phyloP scores from a whole-genome alignment of 1,139 yeast genomes.

The Geotrichum cucujoidarum region DNA sequence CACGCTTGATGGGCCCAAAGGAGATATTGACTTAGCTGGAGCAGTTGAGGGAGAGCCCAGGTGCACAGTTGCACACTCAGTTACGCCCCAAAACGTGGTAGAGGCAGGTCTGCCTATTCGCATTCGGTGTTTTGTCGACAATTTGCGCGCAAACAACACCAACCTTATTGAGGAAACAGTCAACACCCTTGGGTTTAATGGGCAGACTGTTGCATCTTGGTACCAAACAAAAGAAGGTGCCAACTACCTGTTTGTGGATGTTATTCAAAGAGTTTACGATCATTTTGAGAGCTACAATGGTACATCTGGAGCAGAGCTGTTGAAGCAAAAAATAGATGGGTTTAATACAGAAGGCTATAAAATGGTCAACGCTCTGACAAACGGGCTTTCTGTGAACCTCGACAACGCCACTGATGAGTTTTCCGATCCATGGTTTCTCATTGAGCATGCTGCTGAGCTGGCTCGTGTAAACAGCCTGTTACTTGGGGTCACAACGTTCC shows the following conservation, averaged over 20 bases:
- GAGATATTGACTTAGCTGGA: not conserved
- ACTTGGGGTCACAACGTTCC: not conserved
- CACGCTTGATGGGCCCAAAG: constrained; percentile 2
- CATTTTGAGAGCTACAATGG: not conserved
- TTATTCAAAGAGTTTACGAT: not conserved
- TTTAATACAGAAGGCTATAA: not conserved
- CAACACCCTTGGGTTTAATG: not conserved
- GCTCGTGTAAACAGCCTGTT: not conserved
- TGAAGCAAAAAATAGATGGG: not conserved
- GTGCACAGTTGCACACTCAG: constrained; percentile 4
- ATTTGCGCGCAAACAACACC: not conserved
- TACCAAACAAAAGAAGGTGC: constrained; percentile 3
- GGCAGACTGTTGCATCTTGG: not conserved
- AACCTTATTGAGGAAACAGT: not conserved
- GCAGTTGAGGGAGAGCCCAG: not conserved
- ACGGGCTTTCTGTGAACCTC: not conserved
- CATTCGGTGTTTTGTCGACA: not conserved
- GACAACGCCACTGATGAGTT: not conserved
- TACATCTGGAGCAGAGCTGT: not conserved
- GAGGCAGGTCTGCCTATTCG: not conserved
- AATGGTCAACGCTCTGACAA: not conserved
- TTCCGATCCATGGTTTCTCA: too few relatives aligned
- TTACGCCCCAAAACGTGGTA: not conserved
- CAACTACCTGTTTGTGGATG: constrained; percentile 6
- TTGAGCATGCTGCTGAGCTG: not conserved